Percentiles rank a stretch among this genome's conserved stretches.
phyloP scores from a whole-genome alignment of 306 rosid genomes.

The Begonia fuchsioides region DNA sequence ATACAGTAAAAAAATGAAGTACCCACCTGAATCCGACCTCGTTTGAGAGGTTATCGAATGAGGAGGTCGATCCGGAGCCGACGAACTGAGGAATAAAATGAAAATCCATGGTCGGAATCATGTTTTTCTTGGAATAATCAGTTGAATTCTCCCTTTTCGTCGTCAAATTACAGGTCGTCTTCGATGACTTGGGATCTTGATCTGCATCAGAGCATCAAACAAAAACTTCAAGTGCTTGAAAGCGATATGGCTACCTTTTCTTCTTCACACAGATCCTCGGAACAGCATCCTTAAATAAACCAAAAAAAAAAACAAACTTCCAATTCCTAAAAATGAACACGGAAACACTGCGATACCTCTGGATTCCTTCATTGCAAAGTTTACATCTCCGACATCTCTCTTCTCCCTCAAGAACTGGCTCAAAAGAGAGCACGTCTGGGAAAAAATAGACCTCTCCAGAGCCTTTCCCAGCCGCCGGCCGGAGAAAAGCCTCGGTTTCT shows the following conservation, averaged over 20 bases:
- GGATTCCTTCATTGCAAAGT: no score
- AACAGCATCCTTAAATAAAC: no score
- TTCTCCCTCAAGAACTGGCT: slow-evolving; percentile 71
- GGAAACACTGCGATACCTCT: no score
- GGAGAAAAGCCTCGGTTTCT: slow-evolving; percentile 2
- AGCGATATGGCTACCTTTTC: no score
- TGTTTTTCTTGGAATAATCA: slow-evolving; percentile 11
- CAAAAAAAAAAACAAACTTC: no score
- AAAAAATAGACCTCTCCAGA: slow-evolving; percentile 47
- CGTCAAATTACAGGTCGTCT: slow-evolving; percentile 25
- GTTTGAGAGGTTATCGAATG: no score
- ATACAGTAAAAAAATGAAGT: no score
- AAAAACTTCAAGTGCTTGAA: no score
- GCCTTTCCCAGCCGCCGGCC: slow-evolving; percentile 22
- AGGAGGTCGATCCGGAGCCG: no score
- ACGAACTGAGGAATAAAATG: slow-evolving; percentile 23
- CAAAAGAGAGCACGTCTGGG: slow-evolving; percentile 56
- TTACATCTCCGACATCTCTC: slow-evolving; percentile 23
- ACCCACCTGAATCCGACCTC: slow-evolving; percentile 29
- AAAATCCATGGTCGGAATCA: slow-evolving; percentile 10
- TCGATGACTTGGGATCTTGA: slow-evolving; percentile 5
- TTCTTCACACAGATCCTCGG: no score
- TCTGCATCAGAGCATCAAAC: slow-evolving; percentile 3
- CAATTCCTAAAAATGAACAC: no score
- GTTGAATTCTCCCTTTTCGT: slow-evolving; percentile 25